Percentiles rank a stretch among this genome's conserved stretches.
phyloP scores from a whole-genome alignment of 108 stramenopile genomes.

The Phaeodactylum tricornutum region DNA sequence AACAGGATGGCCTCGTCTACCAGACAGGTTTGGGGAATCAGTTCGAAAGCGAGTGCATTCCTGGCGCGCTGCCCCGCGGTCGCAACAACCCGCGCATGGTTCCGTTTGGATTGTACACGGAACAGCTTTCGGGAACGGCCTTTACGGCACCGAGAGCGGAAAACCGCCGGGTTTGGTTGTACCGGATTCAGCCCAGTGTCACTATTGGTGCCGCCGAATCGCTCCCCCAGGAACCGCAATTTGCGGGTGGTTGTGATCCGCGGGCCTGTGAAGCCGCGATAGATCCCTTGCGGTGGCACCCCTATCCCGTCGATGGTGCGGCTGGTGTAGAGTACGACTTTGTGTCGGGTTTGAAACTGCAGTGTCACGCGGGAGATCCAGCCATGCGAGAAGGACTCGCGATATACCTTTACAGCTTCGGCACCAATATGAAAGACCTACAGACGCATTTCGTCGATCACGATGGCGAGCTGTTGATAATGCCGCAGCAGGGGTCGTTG shows the following conservation, averaged over 20 bases:
- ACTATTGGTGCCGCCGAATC: constrained; percentile 4
- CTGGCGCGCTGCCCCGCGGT: constrained; percentile 62
- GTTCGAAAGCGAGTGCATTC: constrained; percentile 69
- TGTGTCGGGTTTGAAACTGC: constrained; percentile 42
- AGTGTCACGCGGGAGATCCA: constrained; percentile 61
- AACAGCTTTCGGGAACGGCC: constrained; percentile 88
- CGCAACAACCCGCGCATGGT: constrained; percentile 89
- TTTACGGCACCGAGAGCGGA: constrained; percentile 78
- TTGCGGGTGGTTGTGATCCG: constrained; percentile 5
- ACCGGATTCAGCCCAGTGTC: constrained; percentile 70
- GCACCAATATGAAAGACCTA: constrained; percentile 45
- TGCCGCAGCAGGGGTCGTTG: constrained; percentile 74
- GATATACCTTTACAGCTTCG: constrained; percentile 68
- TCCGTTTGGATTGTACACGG: constrained; percentile 73
- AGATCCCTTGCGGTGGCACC: constrained; percentile 84
- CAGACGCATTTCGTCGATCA: constrained; percentile 28
- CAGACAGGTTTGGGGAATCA: constrained; percentile 72
- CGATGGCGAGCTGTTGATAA: constrained; percentile 92
- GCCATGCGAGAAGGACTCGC: constrained; percentile 59
- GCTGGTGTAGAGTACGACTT: constrained; percentile 21
- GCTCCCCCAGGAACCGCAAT: not conserved
- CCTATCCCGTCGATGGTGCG: constrained; percentile 20
- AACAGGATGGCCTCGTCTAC: constrained; percentile 26
- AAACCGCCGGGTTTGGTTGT: constrained; percentile 77
- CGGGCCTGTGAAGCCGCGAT: constrained; percentile 34